Evolutionary conservation across 2,329 filamentous ascomycete genomes (phyloP).

Genomic region (Cucurbitaria berberidis): DNA sequence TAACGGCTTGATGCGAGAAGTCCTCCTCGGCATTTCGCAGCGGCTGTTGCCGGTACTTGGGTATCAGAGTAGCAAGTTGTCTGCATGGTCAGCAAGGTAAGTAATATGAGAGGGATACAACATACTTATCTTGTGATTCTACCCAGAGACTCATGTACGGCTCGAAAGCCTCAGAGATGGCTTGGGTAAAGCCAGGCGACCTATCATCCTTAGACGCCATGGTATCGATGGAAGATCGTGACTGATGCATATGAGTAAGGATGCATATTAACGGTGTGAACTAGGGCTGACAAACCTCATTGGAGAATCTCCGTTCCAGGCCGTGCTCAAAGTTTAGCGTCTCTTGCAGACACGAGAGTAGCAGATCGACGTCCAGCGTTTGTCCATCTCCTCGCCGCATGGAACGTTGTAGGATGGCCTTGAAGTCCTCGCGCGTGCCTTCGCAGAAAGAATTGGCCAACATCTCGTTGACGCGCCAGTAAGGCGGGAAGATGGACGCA

Average conservation of each 20-base stretch:
- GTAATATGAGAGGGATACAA: background rate
- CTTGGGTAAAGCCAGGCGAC: slow-evolving; percentile 79
- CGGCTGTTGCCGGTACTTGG: slow-evolving; percentile 83
- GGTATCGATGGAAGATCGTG: slow-evolving; percentile 86
- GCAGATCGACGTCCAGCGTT: slow-evolving; percentile 85
- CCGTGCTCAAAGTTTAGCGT: slow-evolving; percentile 96
- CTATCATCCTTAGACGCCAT: slow-evolving; percentile 79
- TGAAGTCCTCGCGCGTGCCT: slow-evolving; percentile 93
- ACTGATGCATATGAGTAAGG: slow-evolving; percentile 50
- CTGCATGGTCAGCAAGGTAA: slow-evolving; percentile 32
- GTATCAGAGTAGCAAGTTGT: slow-evolving; percentile 81
- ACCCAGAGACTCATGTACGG: slow-evolving; percentile 98
- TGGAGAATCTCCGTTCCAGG: slow-evolving; percentile 82
- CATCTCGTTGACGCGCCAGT: slow-evolving; percentile 90
- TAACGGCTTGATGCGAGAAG: slow-evolving; percentile 87
- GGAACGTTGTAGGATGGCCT: slow-evolving; percentile 85
- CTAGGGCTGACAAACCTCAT: slow-evolving; percentile 50
- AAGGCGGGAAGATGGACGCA: slow-evolving; percentile 79
- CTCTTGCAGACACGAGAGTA: slow-evolving; percentile 89
- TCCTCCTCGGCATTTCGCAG: slow-evolving; percentile 85
- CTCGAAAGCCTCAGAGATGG: slow-evolving; percentile 95
- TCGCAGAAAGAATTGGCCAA: slow-evolving; percentile 94
- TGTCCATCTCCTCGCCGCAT: slow-evolving; percentile 79
- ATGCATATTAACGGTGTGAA: background rate
- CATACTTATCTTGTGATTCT: slow-evolving; percentile 83